phyloP scores from a whole-genome alignment of 2,329 filamentous ascomycete genomes.

The Epicoccum nigrum region DNA sequence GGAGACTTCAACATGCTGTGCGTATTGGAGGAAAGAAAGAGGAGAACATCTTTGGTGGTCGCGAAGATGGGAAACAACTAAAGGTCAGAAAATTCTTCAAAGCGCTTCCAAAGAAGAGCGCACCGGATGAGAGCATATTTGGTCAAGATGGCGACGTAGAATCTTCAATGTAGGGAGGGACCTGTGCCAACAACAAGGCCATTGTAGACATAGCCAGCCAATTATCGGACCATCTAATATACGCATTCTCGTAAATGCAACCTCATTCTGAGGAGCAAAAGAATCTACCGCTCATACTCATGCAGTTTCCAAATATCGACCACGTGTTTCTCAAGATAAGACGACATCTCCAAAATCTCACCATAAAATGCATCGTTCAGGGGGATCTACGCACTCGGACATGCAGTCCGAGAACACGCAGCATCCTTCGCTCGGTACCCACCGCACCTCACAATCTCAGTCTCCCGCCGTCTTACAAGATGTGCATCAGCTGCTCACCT shows the following conservation, averaged over 20 bases:
- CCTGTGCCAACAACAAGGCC: no score
- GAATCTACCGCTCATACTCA: not conserved
- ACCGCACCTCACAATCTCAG: conserved; percentile 11
- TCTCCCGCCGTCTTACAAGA: not conserved
- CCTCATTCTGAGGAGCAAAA: no score
- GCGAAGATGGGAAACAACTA: conserved; percentile 59
- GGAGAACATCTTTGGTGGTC: conserved; percentile 47
- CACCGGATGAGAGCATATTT: conserved; percentile 20
- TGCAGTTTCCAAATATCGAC: not conserved
- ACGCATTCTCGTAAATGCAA: no score
- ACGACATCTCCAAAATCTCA: not conserved
- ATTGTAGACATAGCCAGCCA: no score
- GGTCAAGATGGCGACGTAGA: conserved; percentile 15
- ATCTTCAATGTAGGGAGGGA: not conserved
- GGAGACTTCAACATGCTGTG: conserved; percentile 73
- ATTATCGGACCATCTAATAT: no score
- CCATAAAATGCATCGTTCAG: conserved; percentile 3
- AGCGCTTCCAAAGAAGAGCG: conserved; percentile 4
- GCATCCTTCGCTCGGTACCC: conserved; percentile 11
- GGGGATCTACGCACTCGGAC: conserved; percentile 8
- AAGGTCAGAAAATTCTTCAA: conserved; percentile 26
- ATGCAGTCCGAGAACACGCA: not conserved
- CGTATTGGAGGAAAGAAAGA: conserved; percentile 62
- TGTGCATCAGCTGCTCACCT: not conserved
- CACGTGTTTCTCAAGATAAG: not conserved